These are phyloP conservation scores for Fomitopsis betulina DNA, from an alignment of 1,284 basidiomycete species.

Conservation along the genomic window DNA sequence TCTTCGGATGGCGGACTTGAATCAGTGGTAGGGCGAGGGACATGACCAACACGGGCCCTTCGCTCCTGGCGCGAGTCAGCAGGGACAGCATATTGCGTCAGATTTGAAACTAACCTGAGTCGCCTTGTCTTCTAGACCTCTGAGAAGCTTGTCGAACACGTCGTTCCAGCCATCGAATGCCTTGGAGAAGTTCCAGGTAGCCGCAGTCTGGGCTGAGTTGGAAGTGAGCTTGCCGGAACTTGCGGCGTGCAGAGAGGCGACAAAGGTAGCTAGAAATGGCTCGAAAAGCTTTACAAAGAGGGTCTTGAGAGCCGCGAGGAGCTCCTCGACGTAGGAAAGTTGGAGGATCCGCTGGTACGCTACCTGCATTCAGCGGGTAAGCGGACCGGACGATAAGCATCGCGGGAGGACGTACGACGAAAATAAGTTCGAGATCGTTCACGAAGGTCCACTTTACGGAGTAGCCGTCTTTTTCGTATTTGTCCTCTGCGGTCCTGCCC, in stretches of 20 bases:
- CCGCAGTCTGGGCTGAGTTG: slow-evolving; percentile 31
- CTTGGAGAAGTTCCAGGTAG: slow-evolving; percentile 64
- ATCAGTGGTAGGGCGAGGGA: slow-evolving; percentile 33
- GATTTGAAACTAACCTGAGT: slow-evolving; percentile 45
- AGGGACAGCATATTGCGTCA: background rate
- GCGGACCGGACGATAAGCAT: background rate
- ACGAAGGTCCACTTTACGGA: slow-evolving; percentile 90
- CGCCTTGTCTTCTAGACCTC: slow-evolving; percentile 72
- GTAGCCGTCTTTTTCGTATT: slow-evolving; percentile 89
- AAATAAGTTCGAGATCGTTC: slow-evolving; percentile 91
- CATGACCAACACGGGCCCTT: slow-evolving; percentile 53
- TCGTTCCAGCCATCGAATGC: slow-evolving; percentile 81
- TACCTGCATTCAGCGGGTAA: slow-evolving; percentile 47
- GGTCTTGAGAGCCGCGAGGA: slow-evolving; percentile 75
- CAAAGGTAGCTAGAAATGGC: slow-evolving; percentile 76
- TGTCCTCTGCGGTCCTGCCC: slow-evolving; percentile 70
- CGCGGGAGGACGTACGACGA: slow-evolving; percentile 63
- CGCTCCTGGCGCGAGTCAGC: slow-evolving; percentile 48
- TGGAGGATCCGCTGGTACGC: slow-evolving; percentile 97
- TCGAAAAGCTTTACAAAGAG: slow-evolving; percentile 85
- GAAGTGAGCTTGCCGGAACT: slow-evolving; percentile 38
- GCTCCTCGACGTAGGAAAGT: slow-evolving; percentile 89
- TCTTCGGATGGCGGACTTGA: slow-evolving; percentile 59
- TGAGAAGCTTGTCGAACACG: slow-evolving; percentile 75
- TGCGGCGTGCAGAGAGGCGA: slow-evolving; percentile 72